phyloP scores from a whole-genome alignment of 2,329 filamentous ascomycete genomes.

The Monilinia vaccinii-corymbosi region DNA sequence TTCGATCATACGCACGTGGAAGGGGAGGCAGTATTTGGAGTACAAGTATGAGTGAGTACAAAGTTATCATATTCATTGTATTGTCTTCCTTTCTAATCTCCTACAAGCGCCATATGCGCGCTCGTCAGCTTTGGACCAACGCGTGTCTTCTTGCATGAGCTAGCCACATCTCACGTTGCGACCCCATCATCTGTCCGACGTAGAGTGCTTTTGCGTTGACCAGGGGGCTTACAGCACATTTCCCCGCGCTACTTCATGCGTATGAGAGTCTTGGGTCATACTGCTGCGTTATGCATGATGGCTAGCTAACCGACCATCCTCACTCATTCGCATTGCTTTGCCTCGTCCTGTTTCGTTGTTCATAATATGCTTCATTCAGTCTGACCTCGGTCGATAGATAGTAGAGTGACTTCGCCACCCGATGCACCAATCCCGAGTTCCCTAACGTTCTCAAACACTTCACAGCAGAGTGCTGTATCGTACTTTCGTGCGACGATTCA shows the following conservation, averaged over 20 bases:
- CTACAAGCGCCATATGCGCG: constrained; percentile 8
- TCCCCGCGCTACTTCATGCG: constrained; percentile 4
- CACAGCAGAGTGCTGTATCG: neutral
- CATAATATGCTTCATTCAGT: neutral
- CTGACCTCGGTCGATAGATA: constrained; percentile 9
- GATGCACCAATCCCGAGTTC: constrained; percentile 3
- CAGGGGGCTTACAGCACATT: constrained; percentile 8
- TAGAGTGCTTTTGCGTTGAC: neutral
- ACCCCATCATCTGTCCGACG: constrained; percentile 8
- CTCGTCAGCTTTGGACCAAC: neutral
- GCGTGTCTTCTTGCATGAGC: constrained; percentile 9
- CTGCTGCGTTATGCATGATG: constrained; percentile 3
- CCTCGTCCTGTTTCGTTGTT: neutral
- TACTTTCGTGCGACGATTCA: neutral
- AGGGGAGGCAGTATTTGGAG: neutral
- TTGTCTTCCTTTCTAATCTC: neutral
- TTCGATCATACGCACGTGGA: neutral
- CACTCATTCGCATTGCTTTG: neutral
- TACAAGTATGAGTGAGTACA: constrained; percentile 1
- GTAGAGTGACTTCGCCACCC: constrained; percentile 9
- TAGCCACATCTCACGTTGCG: constrained; percentile 9
- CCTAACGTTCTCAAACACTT: neutral
- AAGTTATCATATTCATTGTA: too few species aligned
- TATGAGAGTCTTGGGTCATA: neutral
- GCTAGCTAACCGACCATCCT: neutral